Conservation (phyloP, 257 asterid species). For the Lavandula angustifolia region DNA sequence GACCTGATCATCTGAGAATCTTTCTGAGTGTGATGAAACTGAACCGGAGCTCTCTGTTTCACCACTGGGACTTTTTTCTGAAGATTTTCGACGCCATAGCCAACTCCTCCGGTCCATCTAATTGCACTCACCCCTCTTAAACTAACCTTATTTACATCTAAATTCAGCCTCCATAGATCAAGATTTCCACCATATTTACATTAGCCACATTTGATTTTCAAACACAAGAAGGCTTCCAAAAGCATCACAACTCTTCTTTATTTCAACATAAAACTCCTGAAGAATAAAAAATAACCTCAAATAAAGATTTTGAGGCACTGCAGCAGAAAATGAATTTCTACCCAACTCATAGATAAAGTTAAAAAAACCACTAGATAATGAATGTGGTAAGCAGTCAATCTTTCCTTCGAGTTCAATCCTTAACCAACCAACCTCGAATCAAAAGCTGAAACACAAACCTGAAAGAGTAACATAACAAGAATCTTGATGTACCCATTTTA, state of each 20-base stretch:
- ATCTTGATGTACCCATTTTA: conserved; percentile 25
- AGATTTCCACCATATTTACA: conserved; percentile 27
- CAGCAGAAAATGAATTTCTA: conserved; percentile 10
- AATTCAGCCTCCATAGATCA: conserved; percentile 28
- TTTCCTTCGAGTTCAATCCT: conserved; percentile 49
- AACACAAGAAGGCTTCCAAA: conserved; percentile 17
- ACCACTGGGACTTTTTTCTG: conserved; percentile 75
- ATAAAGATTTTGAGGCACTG: background rate
- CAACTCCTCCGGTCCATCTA: conserved; percentile 89
- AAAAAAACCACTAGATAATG: conserved; percentile 3
- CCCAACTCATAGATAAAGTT: conserved; percentile 17
- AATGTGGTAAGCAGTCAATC: conserved; percentile 34
- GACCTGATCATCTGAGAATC: conserved; percentile 96
- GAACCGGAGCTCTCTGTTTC: conserved; percentile 95
- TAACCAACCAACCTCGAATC: conserved; percentile 41
- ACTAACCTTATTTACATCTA: conserved; percentile 15
- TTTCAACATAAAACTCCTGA: conserved; percentile 11
- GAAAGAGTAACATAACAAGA: conserved; percentile 32
- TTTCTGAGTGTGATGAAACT: conserved; percentile 70
- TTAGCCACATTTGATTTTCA: conserved; percentile 3
- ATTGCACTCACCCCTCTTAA: conserved; percentile 19
- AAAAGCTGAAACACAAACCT: conserved; percentile 29
- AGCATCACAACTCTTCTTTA: conserved; percentile 24
- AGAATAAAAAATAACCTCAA: background rate
- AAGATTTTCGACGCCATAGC: conserved; percentile 86